Evolutionary conservation across 2,329 filamentous ascomycete species (phyloP).

Genomic region (Chrysosporium queenslandicum): DNA sequence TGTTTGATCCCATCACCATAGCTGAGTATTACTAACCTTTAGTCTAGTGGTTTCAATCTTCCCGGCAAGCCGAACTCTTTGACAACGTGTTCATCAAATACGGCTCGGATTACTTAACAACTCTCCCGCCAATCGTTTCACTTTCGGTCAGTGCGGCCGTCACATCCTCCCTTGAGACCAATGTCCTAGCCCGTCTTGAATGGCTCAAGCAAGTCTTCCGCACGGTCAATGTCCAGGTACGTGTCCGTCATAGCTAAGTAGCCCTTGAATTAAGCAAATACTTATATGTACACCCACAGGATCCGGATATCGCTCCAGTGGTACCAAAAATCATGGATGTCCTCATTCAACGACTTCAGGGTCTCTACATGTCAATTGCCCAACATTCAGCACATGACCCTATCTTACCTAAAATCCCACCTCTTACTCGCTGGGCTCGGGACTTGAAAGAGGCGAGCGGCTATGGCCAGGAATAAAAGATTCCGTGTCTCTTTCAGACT

Average conservation of each 20-base stretch:
- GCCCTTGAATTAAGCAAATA: not conserved
- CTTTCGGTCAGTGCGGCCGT: conserved; percentile 55
- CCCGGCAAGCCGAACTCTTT: conserved; percentile 50
- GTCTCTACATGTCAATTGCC: conserved; percentile 47
- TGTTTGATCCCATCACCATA: conserved; percentile 3
- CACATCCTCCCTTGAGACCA: conserved; percentile 46
- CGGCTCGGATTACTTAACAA: conserved; percentile 47
- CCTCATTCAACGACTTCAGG: conserved; percentile 47
- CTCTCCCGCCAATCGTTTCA: conserved; percentile 48
- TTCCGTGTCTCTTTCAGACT: not conserved
- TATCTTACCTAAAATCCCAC: conserved; percentile 44
- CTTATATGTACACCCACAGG: conserved; percentile 25
- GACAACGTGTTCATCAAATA: conserved; percentile 51
- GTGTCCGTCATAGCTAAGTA: not conserved
- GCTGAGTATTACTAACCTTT: conserved; percentile 5
- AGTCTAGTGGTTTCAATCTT: conserved; percentile 51
- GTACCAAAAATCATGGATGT: conserved; percentile 52
- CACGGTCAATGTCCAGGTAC: conserved; percentile 45
- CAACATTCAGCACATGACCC: conserved; percentile 44
- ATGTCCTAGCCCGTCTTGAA: conserved; percentile 45
- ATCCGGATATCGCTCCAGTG: conserved; percentile 47
- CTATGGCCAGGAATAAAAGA: not conserved
- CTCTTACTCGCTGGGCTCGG: conserved; percentile 36
- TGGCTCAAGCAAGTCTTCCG: conserved; percentile 50
- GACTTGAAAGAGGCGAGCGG: conserved; percentile 22